Evolutionary conservation across 2,329 filamentous ascomycete genomes (phyloP).

Genomic region (Aspergillus latus): DNA sequence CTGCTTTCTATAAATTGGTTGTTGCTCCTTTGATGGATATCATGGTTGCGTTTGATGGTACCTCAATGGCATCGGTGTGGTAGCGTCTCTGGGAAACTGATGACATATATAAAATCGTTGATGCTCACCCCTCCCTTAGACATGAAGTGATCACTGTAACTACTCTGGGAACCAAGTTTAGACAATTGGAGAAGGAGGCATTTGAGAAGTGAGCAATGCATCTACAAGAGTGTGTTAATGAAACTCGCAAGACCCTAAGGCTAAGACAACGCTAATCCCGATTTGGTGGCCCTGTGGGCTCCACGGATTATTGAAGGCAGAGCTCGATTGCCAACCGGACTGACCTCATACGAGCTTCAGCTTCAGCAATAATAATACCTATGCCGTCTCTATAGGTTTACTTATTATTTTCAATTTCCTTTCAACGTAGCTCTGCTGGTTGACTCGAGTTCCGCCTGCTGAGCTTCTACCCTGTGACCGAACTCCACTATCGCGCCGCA

Average conservation of each 20-base stretch:
- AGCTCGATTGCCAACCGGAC: neutral
- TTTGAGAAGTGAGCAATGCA: no score
- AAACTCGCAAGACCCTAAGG: neutral
- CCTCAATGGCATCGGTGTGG: neutral
- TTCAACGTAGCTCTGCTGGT: neutral
- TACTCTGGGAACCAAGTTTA: neutral
- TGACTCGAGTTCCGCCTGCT: neutral
- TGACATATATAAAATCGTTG: no score
- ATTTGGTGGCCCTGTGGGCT: neutral
- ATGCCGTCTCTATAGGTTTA: neutral
- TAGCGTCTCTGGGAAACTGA: neutral
- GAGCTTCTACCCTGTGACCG: neutral
- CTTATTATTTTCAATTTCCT: neutral
- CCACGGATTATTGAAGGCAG: neutral
- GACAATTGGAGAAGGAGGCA: neutral
- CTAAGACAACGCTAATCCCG: neutral
- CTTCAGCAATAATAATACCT: neutral
- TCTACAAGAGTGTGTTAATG: neutral
- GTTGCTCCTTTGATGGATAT: neutral
- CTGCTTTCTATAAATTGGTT: neutral
- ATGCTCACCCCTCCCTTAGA: neutral
- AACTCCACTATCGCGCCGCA: slow-evolving; percentile 4
- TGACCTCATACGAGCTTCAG: neutral
- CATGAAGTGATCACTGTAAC: neutral
- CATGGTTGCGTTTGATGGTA: neutral